A percentile compares a stretch with the other conserved stretches of the same genome.
These are phyloP conservation scores for Nicotiana undulata DNA, from an alignment of 257 asterid species.

Conservation along the genomic window DNA sequence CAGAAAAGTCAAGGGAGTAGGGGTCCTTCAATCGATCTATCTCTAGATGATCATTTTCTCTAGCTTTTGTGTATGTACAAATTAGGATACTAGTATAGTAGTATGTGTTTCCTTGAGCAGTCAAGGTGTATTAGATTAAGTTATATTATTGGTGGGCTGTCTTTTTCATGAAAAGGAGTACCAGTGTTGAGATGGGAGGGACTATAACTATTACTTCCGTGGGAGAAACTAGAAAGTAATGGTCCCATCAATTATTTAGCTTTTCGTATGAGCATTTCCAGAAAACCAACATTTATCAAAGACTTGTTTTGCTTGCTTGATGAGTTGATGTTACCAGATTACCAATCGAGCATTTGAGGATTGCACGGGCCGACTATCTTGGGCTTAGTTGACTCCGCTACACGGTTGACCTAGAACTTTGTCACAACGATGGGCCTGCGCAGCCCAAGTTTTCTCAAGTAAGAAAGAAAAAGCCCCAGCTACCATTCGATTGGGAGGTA, in stretches of 20 bases:
- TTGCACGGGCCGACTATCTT: not conserved
- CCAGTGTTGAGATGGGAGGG: not conserved
- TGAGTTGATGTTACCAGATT: not conserved
- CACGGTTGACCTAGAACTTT: not conserved
- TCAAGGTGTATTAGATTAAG: not conserved
- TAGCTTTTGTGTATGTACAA: not conserved
- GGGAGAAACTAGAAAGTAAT: not conserved
- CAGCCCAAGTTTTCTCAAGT: not conserved
- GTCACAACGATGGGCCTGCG: not conserved
- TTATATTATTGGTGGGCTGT: not conserved
- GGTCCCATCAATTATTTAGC: not conserved
- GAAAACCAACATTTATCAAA: not conserved
- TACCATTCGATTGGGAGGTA: not conserved
- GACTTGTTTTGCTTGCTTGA: not conserved
- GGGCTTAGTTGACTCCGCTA: not conserved
- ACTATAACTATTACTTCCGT: not conserved
- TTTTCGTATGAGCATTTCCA: not conserved
- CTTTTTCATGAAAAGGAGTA: not conserved
- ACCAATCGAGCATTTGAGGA: not conserved
- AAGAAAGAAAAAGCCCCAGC: not conserved
- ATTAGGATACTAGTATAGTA: not conserved
- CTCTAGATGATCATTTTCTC: not conserved
- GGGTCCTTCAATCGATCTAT: not conserved
- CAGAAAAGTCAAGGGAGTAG: no score
- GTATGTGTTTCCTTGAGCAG: not conserved